Conservation (phyloP, 257 asterid species). For the Solanum habrochaites region DNA sequence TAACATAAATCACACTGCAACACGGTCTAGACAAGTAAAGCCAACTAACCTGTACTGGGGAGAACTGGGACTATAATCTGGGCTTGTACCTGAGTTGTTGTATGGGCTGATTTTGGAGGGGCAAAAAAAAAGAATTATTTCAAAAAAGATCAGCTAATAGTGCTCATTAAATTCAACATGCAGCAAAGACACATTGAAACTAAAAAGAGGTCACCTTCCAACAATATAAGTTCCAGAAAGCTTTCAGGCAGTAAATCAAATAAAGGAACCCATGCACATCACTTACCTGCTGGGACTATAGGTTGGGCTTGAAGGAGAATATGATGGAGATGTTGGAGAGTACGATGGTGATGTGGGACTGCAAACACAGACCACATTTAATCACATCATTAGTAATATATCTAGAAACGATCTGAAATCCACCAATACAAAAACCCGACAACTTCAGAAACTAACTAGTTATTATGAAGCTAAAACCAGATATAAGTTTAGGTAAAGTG, state of each 20-base stretch:
- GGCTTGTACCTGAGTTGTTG: slow-evolving; percentile 51
- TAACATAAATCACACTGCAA: neutral
- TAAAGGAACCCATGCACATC: neutral
- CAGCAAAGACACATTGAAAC: neutral
- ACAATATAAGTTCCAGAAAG: neutral
- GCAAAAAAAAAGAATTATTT: neutral
- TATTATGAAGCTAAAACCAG: neutral
- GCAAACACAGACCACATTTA: slow-evolving; percentile 18
- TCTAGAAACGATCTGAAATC: neutral
- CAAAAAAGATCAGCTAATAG: neutral
- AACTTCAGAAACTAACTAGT: neutral
- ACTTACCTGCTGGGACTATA: slow-evolving; percentile 95
- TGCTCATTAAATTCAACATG: neutral
- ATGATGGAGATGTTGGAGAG: slow-evolving; percentile 88
- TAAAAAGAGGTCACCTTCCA: neutral
- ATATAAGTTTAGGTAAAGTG: neutral
- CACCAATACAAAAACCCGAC: neutral
- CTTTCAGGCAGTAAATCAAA: neutral
- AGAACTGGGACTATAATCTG: slow-evolving; percentile 86
- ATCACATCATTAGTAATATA: neutral
- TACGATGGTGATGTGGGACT: slow-evolving; percentile 96
- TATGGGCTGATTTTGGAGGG: slow-evolving; percentile 47
- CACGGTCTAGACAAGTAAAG: neutral
- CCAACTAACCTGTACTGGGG: slow-evolving; percentile 72
- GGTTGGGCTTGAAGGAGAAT: slow-evolving; percentile 92